phyloP scores from a whole-genome alignment of 805 yeast species.

The Candida awuae region DNA sequence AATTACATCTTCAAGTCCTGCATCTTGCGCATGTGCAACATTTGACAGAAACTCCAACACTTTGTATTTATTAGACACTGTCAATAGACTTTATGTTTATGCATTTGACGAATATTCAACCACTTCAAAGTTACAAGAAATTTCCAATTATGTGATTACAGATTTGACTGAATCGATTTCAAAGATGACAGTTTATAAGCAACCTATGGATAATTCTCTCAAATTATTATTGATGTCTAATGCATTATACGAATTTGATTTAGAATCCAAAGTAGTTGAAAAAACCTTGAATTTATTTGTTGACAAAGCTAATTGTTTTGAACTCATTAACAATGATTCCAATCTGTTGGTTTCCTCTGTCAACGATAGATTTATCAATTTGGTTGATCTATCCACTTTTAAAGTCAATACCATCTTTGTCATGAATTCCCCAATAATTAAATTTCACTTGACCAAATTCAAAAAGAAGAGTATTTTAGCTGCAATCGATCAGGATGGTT shows the following conservation, averaged over 20 bases:
- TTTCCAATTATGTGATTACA: constrained; percentile 8
- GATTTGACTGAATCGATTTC: constrained; percentile 11
- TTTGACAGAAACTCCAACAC: background rate
- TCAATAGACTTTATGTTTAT: constrained; percentile 11
- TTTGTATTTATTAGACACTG: constrained; percentile 7
- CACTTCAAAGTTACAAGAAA: constrained; percentile 3
- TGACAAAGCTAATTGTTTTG: constrained; percentile 8
- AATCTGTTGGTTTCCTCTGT: constrained; percentile 41
- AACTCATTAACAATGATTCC: constrained; percentile 4
- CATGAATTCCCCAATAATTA: constrained; percentile 52
- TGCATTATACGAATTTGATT: constrained; percentile 12
- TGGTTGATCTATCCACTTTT: constrained; percentile 43
- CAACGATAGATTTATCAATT: constrained; percentile 75
- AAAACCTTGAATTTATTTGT: constrained; percentile 14
- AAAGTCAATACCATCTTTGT: constrained; percentile 54
- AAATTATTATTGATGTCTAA: constrained; percentile 10
- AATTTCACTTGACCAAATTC: constrained; percentile 29
- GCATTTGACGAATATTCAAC: constrained; percentile 3
- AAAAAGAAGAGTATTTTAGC: constrained; percentile 33
- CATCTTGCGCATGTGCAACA: constrained; percentile 7
- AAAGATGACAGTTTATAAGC: constrained; percentile 1
- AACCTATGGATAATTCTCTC: background rate
- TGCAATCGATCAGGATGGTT: constrained; percentile 68
- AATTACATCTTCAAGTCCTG: constrained; percentile 4
- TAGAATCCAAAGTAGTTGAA: constrained; percentile 5